Conservation (phyloP, 2,329 filamentous ascomycete genomes). For the Corinectria fuckeliana region DNA sequence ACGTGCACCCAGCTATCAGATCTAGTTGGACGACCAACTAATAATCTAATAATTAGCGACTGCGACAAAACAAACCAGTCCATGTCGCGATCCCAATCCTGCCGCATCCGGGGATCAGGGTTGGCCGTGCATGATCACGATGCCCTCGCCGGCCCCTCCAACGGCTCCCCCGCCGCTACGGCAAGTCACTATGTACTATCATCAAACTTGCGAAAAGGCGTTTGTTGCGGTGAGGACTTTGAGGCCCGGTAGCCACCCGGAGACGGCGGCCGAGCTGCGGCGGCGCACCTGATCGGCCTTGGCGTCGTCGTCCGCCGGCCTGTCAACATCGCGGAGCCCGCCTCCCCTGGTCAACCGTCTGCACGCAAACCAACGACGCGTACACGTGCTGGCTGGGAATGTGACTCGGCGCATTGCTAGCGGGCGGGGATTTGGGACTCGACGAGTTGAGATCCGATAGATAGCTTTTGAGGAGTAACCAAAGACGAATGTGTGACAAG, state of each 20-base stretch:
- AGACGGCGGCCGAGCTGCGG: background rate
- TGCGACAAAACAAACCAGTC: constrained; percentile 13
- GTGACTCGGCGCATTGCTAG: constrained; percentile 34
- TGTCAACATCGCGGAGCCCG: constrained; percentile 5
- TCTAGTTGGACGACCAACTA: background rate
- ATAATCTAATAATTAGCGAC: constrained; percentile 10
- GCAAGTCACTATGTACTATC: background rate
- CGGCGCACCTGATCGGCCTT: constrained; percentile 7
- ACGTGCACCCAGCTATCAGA: constrained; percentile 1
- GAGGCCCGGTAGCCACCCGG: constrained; percentile 8
- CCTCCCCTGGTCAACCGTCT: constrained; percentile 20
- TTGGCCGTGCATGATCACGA: constrained; percentile 38
- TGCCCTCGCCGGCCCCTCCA: constrained; percentile 28
- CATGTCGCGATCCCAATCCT: constrained; percentile 16
- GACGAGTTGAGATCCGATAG: constrained; percentile 16
- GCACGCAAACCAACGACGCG: constrained; percentile 35
- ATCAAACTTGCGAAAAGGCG: background rate
- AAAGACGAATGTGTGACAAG: background rate
- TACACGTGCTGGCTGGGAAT: constrained; percentile 35
- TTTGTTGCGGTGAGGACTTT: constrained; percentile 23
- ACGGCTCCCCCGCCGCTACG: constrained; percentile 5
- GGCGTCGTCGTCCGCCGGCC: background rate
- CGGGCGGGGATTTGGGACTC: constrained; percentile 8
- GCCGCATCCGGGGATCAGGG: constrained; percentile 31
- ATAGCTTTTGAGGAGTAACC: background rate